Base-by-base conservation (phyloP, 1,139 yeast species). In the Wickerhamomyces sp. region DNA sequence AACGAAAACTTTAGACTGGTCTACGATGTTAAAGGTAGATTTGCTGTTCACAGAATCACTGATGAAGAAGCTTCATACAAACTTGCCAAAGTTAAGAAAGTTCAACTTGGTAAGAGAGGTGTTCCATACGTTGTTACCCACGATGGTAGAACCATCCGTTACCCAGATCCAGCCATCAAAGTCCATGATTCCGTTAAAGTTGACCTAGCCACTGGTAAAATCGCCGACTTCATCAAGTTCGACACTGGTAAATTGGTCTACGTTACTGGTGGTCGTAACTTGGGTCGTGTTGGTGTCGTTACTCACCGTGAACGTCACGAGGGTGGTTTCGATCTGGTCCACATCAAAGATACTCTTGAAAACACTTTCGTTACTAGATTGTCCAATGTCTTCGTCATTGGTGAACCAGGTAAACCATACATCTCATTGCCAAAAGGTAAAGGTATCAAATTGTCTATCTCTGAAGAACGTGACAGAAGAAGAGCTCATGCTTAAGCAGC, bases 391-490 rank as follows among this genome's bases (percentile, higher is more conserved):
- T 91, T 91, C 73, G 84, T 89, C 64, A 83, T 91, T 65, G 97
- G 97, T 75, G 96, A 89, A 75, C 93, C 93, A 64, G 85, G 89
- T 72, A 89, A 88, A 77, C 96, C 97, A 64, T 78, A 80, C 79
- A 81, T 91, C 67, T 87, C 96, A 50, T 79, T 91, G 71, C 98
- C 98, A 79, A 91, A 88, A 89, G 97, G 97, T 78, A 91, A 91
- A 83, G 98, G 98, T 85, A 85, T 91, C 71, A 91, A 89, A 79
- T 83, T 91, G 67, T 71, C 95, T 62, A 88, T 89, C 68, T 77
- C 97, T 64, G 98, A 91, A 77, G 98, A 91, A 82, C 89, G 98
- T 78, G 98, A 91, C 89, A 84, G 95, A 82, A 82, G 86, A 78
- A 81, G 93, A 80, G 83, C 87, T 62, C 83, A n/a, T n/a, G n/a